Percentiles rank a stretch among this genome's conserved stretches.
These are phyloP conservation scores for Oryza coarctata DNA, from an alignment of 176 grass and related monocot genomes.

Conservation along the genomic window DNA sequence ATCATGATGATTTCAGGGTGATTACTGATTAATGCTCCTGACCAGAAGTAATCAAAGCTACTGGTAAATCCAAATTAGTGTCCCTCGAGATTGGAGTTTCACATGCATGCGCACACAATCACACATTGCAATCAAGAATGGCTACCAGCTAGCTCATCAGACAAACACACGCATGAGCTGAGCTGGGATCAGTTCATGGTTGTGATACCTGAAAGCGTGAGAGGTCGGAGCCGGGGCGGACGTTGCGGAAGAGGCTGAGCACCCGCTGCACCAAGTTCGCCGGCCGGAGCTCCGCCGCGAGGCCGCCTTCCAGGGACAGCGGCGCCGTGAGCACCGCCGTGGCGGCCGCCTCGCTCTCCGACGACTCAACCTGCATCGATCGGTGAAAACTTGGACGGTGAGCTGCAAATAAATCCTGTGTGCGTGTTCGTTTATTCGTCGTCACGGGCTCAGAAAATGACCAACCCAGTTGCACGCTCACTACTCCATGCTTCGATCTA, in stretches of 20 bases:
- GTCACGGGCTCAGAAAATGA: not conserved
- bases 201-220: slow-evolving; percentile 69
- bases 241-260: slow-evolving; percentile 78
- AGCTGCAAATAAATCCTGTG: not conserved
- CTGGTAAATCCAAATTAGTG: not conserved
- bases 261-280: slow-evolving; percentile 60
- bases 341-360: slow-evolving; percentile 6
- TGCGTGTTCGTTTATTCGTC: not conserved
- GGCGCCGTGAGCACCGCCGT: slow-evolving; percentile 62
- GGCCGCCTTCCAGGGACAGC: slow-evolving; percentile 67
- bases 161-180: too few species aligned
- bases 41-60: not conserved
- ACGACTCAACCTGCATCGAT: slow-evolving; percentile 38
- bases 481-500: not conserved
- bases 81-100: slow-evolving; percentile 6
- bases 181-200: not conserved
- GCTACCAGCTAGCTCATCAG: too few species aligned
- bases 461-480: not conserved
- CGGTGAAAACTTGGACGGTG: not conserved
- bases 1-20: slow-evolving; percentile 6
- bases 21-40: not conserved
- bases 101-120: not conserved
- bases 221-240: slow-evolving; percentile 81
- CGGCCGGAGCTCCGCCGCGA: slow-evolving; percentile 64
- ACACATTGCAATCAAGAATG: not conserved